These are phyloP conservation scores for Fusarium marasasianum DNA, from an alignment of 2,329 filamentous ascomycete genomes.

Conservation along the genomic window DNA sequence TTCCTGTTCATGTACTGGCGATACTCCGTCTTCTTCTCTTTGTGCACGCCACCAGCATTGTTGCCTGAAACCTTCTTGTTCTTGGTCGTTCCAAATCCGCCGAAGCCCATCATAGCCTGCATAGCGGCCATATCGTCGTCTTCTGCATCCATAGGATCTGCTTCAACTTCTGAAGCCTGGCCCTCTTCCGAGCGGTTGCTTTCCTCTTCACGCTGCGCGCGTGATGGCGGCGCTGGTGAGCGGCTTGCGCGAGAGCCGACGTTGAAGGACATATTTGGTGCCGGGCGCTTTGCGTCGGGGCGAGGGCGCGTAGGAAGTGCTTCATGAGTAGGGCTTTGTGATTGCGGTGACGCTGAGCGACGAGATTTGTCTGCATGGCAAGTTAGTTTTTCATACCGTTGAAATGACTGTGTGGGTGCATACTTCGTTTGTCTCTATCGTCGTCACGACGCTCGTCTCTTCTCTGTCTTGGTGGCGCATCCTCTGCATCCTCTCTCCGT, in stretches of 20 bases:
- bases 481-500: slow-evolving; percentile 41
- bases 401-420: neutral
- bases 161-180: slow-evolving; percentile 21
- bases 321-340: slow-evolving; percentile 37
- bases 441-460: slow-evolving; percentile 41
- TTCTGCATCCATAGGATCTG: slow-evolving; percentile 46
- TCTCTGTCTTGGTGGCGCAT: slow-evolving; percentile 29
- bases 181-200: slow-evolving; percentile 18
- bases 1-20: slow-evolving; percentile 95
- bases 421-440: slow-evolving; percentile 42
- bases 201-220: slow-evolving; percentile 19
- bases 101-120: slow-evolving; percentile 90
- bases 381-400: slow-evolving; percentile 1
- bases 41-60: slow-evolving; percentile 80
- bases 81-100: slow-evolving; percentile 86
- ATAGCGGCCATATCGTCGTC: slow-evolving; percentile 79
- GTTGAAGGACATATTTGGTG: slow-evolving; percentile 49
- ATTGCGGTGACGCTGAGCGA: slow-evolving; percentile 51
- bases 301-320: slow-evolving; percentile 50
- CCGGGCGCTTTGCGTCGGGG: slow-evolving; percentile 29
- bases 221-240: slow-evolving; percentile 28
- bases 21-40: slow-evolving; percentile 95
- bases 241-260: slow-evolving; percentile 43
- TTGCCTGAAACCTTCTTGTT: slow-evolving; percentile 90
- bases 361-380: slow-evolving; percentile 41